Conservation (phyloP, 768 basidiomycete species). For the Tylopilus felleus region DNA sequence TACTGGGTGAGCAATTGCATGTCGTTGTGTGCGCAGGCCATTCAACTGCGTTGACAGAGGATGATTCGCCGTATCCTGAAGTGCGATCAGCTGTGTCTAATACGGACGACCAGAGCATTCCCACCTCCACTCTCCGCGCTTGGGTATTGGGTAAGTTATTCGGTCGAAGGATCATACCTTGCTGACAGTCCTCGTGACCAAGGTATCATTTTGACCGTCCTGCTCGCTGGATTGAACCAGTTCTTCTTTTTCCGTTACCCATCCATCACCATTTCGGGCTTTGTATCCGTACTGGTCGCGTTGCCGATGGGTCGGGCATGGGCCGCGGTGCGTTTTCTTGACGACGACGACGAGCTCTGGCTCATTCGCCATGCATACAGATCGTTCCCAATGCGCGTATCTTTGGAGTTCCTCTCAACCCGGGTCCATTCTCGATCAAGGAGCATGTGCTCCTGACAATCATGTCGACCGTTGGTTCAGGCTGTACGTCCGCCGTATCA, state of each 20-base stretch:
- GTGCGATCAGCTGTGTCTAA: slow-evolving; percentile 75
- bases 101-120: slow-evolving; percentile 66
- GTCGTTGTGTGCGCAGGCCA: no score
- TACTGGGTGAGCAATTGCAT: slow-evolving; percentile 21
- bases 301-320: slow-evolving; percentile 68
- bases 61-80: slow-evolving; percentile 85
- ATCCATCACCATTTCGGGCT: slow-evolving; percentile 35
- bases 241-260: slow-evolving; percentile 77
- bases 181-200: not conserved
- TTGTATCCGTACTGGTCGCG: slow-evolving; percentile 68
- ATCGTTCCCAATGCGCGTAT: slow-evolving; percentile 50
- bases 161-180: fast-evolving
- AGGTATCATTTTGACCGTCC: slow-evolving; percentile 47
- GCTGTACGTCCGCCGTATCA: slow-evolving; percentile 16
- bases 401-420: slow-evolving; percentile 63
- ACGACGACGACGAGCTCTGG: no score
- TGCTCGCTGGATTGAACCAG: slow-evolving; percentile 73
- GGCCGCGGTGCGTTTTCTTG: slow-evolving; percentile 38
- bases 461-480: slow-evolving; percentile 52
- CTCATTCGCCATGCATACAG: slow-evolving; percentile 14
- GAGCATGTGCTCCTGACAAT: slow-evolving; percentile 68
- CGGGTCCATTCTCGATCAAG: slow-evolving; percentile 76
- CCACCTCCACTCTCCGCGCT: slow-evolving; percentile 53
- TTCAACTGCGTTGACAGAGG: slow-evolving; percentile 35
- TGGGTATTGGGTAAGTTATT: slow-evolving; percentile 49